phyloP scores from a whole-genome alignment of 805 yeast genomes.

The Candida dendrica region DNA sequence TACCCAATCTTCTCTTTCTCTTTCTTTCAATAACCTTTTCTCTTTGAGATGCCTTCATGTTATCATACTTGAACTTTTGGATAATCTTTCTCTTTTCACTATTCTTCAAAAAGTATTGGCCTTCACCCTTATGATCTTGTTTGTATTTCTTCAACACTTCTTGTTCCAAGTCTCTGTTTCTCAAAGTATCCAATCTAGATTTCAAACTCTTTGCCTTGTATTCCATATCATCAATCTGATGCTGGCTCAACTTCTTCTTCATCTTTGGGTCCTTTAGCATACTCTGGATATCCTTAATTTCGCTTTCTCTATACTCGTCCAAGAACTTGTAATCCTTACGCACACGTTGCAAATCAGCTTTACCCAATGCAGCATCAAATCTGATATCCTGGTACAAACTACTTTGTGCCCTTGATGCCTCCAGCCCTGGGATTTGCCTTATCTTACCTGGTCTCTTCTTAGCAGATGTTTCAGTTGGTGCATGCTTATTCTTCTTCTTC shows the following conservation, averaged over 20 bases:
- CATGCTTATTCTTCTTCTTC: constrained; percentile 61
- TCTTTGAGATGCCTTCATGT: constrained; percentile 63
- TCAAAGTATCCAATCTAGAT: constrained; percentile 60
- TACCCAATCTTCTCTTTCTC: constrained; percentile 78
- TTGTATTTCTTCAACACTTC: constrained; percentile 54
- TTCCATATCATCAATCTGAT: constrained; percentile 47
- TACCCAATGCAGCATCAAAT: constrained; percentile 86
- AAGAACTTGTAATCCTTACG: constrained; percentile 78
- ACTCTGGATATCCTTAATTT: constrained; percentile 52
- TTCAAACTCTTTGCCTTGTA: constrained; percentile 53
- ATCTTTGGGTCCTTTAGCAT: constrained; percentile 48
- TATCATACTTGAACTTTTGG: constrained; percentile 71
- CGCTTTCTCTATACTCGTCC: constrained; percentile 77
- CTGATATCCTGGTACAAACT: constrained; percentile 72
- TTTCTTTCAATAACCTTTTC: constrained; percentile 82
- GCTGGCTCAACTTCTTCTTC: constrained; percentile 30
- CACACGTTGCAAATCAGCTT: constrained; percentile 59
- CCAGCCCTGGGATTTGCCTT: constrained; percentile 69
- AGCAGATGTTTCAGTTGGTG: constrained; percentile 76
- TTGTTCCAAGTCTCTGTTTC: constrained; percentile 68
- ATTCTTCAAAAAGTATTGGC: constrained; percentile 54
- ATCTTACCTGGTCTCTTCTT: constrained; percentile 63
- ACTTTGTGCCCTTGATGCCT: constrained; percentile 28
- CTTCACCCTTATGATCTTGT: constrained; percentile 39
- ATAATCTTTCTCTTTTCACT: constrained; percentile 67